Percentiles rank a stretch among this genome's conserved stretches.
Conservation (phyloP, 2,329 filamentous ascomycete species). For the Talaromyces sp. region DNA sequence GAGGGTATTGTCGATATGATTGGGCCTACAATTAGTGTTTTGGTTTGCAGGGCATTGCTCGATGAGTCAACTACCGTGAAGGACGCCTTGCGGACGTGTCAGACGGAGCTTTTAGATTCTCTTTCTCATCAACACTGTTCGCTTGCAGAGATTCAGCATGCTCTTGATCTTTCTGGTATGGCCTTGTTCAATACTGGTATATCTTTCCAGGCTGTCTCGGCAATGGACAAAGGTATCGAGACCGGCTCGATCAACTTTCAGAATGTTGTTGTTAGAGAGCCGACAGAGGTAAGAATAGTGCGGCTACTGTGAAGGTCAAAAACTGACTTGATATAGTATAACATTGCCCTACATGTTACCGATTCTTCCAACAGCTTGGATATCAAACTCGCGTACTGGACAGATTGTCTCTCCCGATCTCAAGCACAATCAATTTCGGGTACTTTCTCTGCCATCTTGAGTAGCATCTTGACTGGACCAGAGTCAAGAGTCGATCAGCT, state of each 20-base stretch:
- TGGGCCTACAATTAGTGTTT: slow-evolving; percentile 30
- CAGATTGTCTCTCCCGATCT: background rate
- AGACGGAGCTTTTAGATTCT: background rate
- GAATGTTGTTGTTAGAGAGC: background rate
- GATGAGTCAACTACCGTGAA: background rate
- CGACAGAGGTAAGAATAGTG: background rate
- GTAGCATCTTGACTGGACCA: background rate
- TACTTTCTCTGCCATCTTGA: background rate
- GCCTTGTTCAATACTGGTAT: slow-evolving; percentile 7
- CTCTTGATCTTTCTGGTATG: background rate
- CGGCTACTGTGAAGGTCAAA: background rate
- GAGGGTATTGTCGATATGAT: slow-evolving; percentile 33
- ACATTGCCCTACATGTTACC: background rate
- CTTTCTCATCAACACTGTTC: background rate
- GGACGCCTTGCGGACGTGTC: background rate
- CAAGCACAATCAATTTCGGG: background rate
- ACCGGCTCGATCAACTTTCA: background rate
- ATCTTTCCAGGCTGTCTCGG: background rate
- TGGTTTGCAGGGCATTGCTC: slow-evolving; percentile 19
- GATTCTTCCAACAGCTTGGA: background rate
- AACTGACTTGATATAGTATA: background rate
- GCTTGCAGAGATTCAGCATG: slow-evolving; percentile 3
- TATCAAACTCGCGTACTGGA: background rate
- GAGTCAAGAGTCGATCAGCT: background rate
- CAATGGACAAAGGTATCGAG: background rate